Conservation (phyloP, 2,329 filamentous ascomycete genomes). For the Aspergillus cejpii region DNA sequence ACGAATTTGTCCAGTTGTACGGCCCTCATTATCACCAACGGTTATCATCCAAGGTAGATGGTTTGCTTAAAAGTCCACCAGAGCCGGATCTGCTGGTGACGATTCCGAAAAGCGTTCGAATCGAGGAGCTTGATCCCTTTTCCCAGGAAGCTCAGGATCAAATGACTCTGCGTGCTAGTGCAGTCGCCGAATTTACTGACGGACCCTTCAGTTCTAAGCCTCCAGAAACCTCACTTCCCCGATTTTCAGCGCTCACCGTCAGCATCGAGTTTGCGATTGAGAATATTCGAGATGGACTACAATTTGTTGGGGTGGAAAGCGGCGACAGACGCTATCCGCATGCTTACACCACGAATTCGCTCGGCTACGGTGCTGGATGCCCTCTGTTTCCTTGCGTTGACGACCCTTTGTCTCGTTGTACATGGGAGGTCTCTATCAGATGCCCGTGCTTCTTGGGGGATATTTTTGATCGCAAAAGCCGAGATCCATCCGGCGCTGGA, state of each 20-base stretch:
- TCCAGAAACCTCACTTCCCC: constrained; percentile 36
- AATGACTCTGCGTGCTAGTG: constrained; percentile 38
- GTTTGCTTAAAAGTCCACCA: constrained; percentile 46
- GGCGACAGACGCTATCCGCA: constrained; percentile 81
- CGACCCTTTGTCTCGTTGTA: constrained; percentile 69
- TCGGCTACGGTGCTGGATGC: constrained; percentile 70
- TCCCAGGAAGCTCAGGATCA: constrained; percentile 45
- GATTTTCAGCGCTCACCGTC: constrained; percentile 56
- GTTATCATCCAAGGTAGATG: constrained; percentile 61
- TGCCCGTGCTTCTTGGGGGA: constrained; percentile 83
- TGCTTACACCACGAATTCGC: constrained; percentile 76
- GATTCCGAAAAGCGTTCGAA: constrained; percentile 55
- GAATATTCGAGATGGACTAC: constrained; percentile 74
- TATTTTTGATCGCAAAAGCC: constrained; percentile 44
- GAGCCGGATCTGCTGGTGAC: constrained; percentile 54
- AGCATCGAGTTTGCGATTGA: constrained; percentile 71
- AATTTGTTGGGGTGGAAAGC: constrained; percentile 80
- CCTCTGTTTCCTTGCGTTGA: constrained; percentile 93
- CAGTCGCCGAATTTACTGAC: constrained; percentile 34
- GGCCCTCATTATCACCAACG: constrained; percentile 70
- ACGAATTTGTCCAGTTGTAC: constrained; percentile 46
- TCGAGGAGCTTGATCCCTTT: constrained; percentile 54
- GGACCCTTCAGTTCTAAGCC: constrained; percentile 30
- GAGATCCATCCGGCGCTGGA: constrained; percentile 18
- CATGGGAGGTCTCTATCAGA: constrained; percentile 83